Base-by-base conservation (phyloP, 2,329 filamentous ascomycete species). In the Scopulariopsis brevicaulis region DNA sequence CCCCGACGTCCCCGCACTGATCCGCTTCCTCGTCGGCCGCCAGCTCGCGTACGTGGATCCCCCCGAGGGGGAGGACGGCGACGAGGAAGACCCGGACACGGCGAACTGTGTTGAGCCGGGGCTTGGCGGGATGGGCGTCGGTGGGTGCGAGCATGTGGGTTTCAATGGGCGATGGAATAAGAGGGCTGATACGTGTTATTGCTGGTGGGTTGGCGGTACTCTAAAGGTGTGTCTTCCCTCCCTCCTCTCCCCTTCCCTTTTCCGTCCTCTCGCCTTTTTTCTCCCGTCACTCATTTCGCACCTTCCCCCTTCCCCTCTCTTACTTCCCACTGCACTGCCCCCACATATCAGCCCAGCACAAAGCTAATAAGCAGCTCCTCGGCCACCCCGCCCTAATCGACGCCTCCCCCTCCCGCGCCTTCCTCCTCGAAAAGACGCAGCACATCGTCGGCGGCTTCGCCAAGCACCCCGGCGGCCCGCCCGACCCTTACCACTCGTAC, bases 121-220 rank as follows among this genome's bases (percentile, higher is more conserved):
- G 54, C 63, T 76, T n/a, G 69, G 70, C 0, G 65, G 67, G 6
- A 64, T 75, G 24, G 65, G 64, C 14, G 20, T 43, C 46, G 46
- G 7, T 3, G 65, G 69, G 12, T 66, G 70, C 22, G 70, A 74
- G 11, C 81, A 79, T 65, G 80, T 90, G 1, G 94, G 92, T 11
- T 91, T 95, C 73, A 96, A 95, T 66, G 94, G 94, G 28, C 84
- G 94, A 55, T 85, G 83, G 68, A 96, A 96, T 74, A 99, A 99
- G 71, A 80, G 86, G 54, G 88, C 89, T 11, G 94, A 99, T 71
- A 97, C 94, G 0, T 99, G 94, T 73, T 99, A 99, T 70, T 87
- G 84, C 24, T 99, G 93, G 77, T 99, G 94, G 94, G 90, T 89
- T 0, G 79, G 80, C 4, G 90, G 83, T 1, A 83, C 90, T 1